A percentile compares a stretch with the other conserved stretches of the same genome.
These are phyloP conservation scores for Aegle marmelos DNA, from an alignment of 345 rosid genomes.

Conservation along the genomic window DNA sequence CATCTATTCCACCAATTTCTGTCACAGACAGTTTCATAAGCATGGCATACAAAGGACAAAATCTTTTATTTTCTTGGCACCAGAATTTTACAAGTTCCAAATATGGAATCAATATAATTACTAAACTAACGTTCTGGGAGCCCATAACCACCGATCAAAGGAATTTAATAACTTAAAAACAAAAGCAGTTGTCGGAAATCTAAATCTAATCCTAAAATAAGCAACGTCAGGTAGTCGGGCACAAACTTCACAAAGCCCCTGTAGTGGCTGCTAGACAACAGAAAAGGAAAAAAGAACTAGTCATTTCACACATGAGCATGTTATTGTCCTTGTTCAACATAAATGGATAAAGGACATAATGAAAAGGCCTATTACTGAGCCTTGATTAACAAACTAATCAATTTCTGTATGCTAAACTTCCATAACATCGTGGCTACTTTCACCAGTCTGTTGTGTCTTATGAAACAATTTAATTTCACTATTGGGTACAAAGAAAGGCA, in stretches of 20 bases:
- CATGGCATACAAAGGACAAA: slow-evolving; percentile 3
- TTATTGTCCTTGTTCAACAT: background rate
- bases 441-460: background rate
- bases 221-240: background rate
- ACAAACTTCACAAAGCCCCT: background rate
- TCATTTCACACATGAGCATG: background rate
- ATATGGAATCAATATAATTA: background rate
- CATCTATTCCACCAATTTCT: slow-evolving; percentile 9
- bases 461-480: background rate
- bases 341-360: background rate
- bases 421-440: background rate
- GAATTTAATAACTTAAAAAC: background rate
- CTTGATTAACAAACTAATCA: background rate
- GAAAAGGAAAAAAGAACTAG: background rate
- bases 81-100: background rate
- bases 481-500: background rate
- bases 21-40: background rate
- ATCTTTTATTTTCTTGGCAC: background rate
- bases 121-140: background rate
- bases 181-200: background rate
- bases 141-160: background rate
- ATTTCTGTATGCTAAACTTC: background rate
- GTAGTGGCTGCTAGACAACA: background rate
- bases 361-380: background rate
- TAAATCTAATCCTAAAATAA: background rate